These are phyloP conservation scores for Chytridiales sp. DNA, from an alignment of 371 early-diverging fungal species.

Conservation along the genomic window DNA sequence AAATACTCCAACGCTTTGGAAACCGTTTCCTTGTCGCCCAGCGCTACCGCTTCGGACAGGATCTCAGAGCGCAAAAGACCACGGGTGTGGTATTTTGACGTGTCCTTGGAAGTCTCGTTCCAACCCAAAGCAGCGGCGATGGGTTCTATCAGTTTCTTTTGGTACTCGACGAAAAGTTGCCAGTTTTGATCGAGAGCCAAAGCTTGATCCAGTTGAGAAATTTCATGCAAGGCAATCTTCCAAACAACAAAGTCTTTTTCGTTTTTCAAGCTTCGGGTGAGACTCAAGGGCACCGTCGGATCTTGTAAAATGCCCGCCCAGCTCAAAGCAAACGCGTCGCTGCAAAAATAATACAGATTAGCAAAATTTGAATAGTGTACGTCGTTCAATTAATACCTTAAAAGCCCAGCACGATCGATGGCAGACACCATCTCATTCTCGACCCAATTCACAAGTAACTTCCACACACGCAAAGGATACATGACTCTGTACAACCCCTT, in stretches of 20 bases:
- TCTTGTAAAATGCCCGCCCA: slow-evolving; percentile 23
- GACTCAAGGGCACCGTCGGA: slow-evolving; percentile 15
- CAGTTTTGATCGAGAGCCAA: slow-evolving; percentile 19
- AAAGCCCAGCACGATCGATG: slow-evolving; percentile 33
- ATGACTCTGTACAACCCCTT: slow-evolving; percentile 34
- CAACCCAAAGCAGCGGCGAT: slow-evolving; percentile 29
- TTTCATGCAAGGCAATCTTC: slow-evolving; percentile 25
- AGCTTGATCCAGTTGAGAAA: slow-evolving; percentile 12
- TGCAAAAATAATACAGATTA: not conserved
- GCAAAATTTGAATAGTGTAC: not conserved
- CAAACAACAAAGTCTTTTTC: slow-evolving; percentile 32
- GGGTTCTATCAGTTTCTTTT: slow-evolving; percentile 13
- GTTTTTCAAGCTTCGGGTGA: slow-evolving; percentile 14
- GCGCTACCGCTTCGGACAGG: slow-evolving; percentile 27
- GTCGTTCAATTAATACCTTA: slow-evolving; percentile 13
- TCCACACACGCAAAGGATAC: slow-evolving; percentile 25
- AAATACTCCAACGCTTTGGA: slow-evolving; percentile 26
- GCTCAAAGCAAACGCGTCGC: slow-evolving; percentile 33
- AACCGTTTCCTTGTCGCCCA: slow-evolving; percentile 19
- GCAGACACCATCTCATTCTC: slow-evolving; percentile 13
- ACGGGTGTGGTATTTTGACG: slow-evolving; percentile 21
- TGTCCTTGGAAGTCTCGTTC: slow-evolving; percentile 25
- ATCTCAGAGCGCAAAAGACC: slow-evolving; percentile 24
- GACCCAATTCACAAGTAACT: slow-evolving; percentile 19
- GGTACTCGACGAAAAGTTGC: slow-evolving; percentile 10